Evolutionary conservation across 257 asterid genomes (phyloP).

Genomic region (Agastache rugosa): DNA sequence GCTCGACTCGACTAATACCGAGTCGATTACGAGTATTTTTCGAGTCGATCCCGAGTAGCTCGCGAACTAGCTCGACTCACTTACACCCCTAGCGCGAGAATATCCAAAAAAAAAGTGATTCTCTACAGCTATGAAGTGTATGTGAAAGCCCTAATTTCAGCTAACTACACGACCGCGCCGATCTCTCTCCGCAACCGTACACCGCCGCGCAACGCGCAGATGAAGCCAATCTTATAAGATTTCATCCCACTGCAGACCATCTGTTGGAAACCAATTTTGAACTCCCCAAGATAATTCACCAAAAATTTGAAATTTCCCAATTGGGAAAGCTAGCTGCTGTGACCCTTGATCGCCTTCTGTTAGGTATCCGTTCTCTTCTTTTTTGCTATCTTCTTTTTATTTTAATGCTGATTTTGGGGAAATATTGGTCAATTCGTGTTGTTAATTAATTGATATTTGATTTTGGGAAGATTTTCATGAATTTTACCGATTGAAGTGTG

Average conservation of each 20-base stretch:
- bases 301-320: too few relatives aligned
- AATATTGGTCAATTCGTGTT: not conserved
- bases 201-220: not conserved
- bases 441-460: not conserved
- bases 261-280: not conserved
- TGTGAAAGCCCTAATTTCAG: constrained; percentile 11
- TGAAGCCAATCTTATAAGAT: not conserved
- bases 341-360: not conserved
- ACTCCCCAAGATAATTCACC: not conserved
- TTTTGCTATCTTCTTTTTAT: not conserved
- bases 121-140: not conserved
- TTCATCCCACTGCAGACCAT: not conserved
- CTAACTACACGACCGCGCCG: not conserved
- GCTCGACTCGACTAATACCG: too few relatives aligned
- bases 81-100: too few relatives aligned
- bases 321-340: too few relatives aligned
- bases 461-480: not conserved
- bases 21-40: too few relatives aligned
- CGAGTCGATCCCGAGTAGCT: too few relatives aligned
- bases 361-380: constrained; percentile 27
- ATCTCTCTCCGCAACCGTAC: constrained; percentile 3
- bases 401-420: not conserved
- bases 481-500: not conserved
- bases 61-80: too few relatives aligned
- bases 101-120: not conserved